These are phyloP conservation scores for Penicillium bialowiezense DNA, from an alignment of 495 filamentous ascomycete species.

Conservation along the genomic window DNA sequence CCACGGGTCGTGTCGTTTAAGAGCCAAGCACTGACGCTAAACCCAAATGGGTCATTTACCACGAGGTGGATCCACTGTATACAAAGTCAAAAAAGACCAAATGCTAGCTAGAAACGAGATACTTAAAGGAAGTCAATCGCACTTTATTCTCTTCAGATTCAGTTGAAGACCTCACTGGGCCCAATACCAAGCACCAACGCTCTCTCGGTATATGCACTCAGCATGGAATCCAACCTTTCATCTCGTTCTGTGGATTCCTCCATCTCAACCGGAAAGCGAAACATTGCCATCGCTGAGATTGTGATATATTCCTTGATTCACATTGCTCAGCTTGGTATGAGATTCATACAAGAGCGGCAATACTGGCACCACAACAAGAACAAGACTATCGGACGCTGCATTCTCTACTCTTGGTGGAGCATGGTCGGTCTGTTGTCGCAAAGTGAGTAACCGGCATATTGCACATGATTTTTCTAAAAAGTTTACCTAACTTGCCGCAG, in stretches of 20 bases:
- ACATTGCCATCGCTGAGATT: slow-evolving; percentile 30
- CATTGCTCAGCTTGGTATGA: slow-evolving; percentile 18
- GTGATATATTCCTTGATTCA: slow-evolving; percentile 26
- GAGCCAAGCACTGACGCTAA: slow-evolving; percentile 19
- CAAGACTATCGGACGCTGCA: slow-evolving; percentile 17
- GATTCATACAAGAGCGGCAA: slow-evolving; percentile 29
- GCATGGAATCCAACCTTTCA: neutral
- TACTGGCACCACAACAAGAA: slow-evolving; percentile 34
- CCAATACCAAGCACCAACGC: too few relatives aligned
- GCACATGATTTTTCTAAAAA: neutral
- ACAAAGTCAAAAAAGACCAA: slow-evolving; percentile 2
- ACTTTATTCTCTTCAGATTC: neutral
- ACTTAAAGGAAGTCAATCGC: neutral
- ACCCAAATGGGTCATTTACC: slow-evolving; percentile 30
- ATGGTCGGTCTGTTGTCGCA: slow-evolving; percentile 30
- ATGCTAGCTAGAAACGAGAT: neutral
- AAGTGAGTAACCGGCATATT: slow-evolving; percentile 13
- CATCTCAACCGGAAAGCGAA: slow-evolving; percentile 18
- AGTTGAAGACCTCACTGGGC: too few relatives aligned
- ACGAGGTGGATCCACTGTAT: slow-evolving; percentile 24
- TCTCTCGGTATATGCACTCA: neutral
- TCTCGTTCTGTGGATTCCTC: slow-evolving; percentile 2
- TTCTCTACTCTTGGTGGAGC: slow-evolving; percentile 29
- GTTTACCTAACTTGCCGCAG: slow-evolving; percentile 3
- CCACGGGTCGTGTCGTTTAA: slow-evolving; percentile 1